Conservation (phyloP, 352 stramenopile genomes). For the Pythium dissotocum region DNA sequence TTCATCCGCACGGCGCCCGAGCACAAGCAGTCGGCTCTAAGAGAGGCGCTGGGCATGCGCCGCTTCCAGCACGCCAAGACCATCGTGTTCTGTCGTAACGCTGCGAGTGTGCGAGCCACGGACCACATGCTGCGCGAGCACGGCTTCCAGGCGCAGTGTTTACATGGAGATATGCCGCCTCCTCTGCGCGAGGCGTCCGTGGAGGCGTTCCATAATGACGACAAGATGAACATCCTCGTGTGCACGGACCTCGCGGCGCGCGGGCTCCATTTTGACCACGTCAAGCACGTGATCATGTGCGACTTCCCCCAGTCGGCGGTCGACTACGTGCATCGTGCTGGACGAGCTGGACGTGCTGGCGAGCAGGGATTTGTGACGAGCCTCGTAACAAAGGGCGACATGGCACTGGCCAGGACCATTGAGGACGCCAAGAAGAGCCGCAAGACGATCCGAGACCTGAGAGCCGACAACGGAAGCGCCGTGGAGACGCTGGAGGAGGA, state of each 20-base stretch:
- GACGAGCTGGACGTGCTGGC: constrained; percentile 63
- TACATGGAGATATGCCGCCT: constrained; percentile 77
- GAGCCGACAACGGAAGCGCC: constrained; percentile 14
- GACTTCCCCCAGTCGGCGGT: constrained; percentile 93
- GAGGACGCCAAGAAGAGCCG: constrained; percentile 63
- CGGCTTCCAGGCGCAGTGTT: constrained; percentile 58
- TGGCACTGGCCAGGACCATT: constrained; percentile 60
- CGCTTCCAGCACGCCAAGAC: constrained; percentile 48
- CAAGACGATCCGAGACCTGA: constrained; percentile 59
- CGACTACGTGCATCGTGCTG: constrained; percentile 92
- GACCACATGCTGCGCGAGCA: constrained; percentile 86
- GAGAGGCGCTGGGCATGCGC: constrained; percentile 51
- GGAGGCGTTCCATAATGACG: constrained; percentile 43
- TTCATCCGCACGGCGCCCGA: constrained; percentile 67
- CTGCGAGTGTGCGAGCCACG: constrained; percentile 68
- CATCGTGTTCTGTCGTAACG: constrained; percentile 79
- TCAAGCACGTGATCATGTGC: constrained; percentile 93
- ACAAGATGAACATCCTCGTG: constrained; percentile 76
- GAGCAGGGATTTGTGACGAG: constrained; percentile 67
- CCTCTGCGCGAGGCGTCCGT: constrained; percentile 57
- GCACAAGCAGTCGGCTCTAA: constrained; percentile 69
- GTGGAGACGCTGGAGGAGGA: constrained; percentile 2
- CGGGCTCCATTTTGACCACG: constrained; percentile 88
- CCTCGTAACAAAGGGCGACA: constrained; percentile 75
- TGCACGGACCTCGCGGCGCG: constrained; percentile 93